Evolutionary conservation across 2,329 filamentous ascomycete species (phyloP).

Genomic region (Phoma sp.): DNA sequence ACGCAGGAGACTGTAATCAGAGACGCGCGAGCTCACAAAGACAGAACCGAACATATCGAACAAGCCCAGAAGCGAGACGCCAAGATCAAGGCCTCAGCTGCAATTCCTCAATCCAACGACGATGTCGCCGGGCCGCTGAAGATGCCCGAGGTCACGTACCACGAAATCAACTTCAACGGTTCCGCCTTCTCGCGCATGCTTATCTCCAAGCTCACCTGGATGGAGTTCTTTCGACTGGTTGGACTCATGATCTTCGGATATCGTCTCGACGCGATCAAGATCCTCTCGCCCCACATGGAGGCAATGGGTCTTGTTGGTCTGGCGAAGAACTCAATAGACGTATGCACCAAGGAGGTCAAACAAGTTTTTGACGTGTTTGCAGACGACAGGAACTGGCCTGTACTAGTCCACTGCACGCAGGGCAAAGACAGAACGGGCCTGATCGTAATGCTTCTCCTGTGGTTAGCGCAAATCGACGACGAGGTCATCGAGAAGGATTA

Average conservation of each 20-base stretch:
- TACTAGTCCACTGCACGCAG: slow-evolving; percentile 83
- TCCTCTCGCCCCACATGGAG: slow-evolving; percentile 74
- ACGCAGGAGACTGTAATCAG: slow-evolving; percentile 24
- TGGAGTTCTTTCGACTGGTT: slow-evolving; percentile 68
- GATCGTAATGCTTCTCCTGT: slow-evolving; percentile 69
- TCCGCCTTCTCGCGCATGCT: slow-evolving; percentile 72
- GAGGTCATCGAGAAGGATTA: slow-evolving; percentile 76
- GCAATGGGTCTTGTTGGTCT: slow-evolving; percentile 75
- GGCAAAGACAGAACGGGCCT: slow-evolving; percentile 87
- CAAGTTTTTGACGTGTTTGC: slow-evolving; percentile 59
- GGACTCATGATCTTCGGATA: slow-evolving; percentile 70
- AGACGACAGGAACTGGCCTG: slow-evolving; percentile 62
- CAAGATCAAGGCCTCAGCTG: slow-evolving; percentile 53
- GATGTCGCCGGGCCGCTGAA: slow-evolving; percentile 62
- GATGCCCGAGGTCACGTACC: slow-evolving; percentile 69
- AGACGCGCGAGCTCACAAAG: slow-evolving; percentile 5
- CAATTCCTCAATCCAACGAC: slow-evolving; percentile 56
- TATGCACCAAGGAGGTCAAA: slow-evolving; percentile 68
- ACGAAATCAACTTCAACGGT: slow-evolving; percentile 76
- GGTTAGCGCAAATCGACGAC: slow-evolving; percentile 65
- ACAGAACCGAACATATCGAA: slow-evolving; percentile 74
- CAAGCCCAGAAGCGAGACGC: slow-evolving; percentile 67
- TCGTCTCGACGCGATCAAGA: slow-evolving; percentile 70
- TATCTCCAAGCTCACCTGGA: slow-evolving; percentile 71
- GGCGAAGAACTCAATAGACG: slow-evolving; percentile 71